Base-by-base conservation (phyloP, 116 monocot genomes). In the Dioscorea cayenensis region DNA sequence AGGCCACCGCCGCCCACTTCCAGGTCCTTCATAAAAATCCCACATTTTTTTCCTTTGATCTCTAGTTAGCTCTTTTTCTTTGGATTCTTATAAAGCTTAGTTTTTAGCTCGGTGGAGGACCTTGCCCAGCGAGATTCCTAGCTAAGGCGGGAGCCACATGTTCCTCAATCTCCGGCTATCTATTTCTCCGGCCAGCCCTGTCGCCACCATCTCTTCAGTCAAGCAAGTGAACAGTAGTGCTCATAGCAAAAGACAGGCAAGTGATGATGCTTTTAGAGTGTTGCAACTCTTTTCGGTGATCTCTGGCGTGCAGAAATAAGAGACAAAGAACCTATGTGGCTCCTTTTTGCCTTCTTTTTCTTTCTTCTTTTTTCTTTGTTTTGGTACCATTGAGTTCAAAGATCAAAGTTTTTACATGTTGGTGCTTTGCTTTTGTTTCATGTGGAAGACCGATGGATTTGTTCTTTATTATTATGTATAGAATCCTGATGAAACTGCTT, bases 241-340 rank as follows among this genome's bases (percentile, higher is more conserved):
- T 9, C 38, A 20, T 37, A 52, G 66, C 35, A 17, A 23, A 5
- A 19, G 50, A 4, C 71, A 58, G 78, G 23, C 50, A 52, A 72
- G 63, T 14, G 86, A 90, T 29, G 90, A 84, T 43, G 63, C 75
- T 84, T 86, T 71, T n/a, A 77, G 51, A 35, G 90, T 90, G 14
- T 86, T 86, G 14, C 77, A 86, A 79, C 75, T 90, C 58, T 35
- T 55, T 50, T 49, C 58, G 14, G 78, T 7, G 6, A 59, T 20
- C n/a, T 1, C 58, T 1, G 62, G 23, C 23, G 11, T 2, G 22
- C 2, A 0, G 11, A 8, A 20, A 20, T 23, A 23, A 23, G 25
- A 62, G 11, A 17, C 18, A 21, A 7, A 62, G 62, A 27, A 21
- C 21, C 23, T 20, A 7, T 1, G 4, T 6, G 3, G 21, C 21